phyloP scores from a whole-genome alignment of 2,329 filamentous ascomycete species.

The Fusarium caatingaense region DNA sequence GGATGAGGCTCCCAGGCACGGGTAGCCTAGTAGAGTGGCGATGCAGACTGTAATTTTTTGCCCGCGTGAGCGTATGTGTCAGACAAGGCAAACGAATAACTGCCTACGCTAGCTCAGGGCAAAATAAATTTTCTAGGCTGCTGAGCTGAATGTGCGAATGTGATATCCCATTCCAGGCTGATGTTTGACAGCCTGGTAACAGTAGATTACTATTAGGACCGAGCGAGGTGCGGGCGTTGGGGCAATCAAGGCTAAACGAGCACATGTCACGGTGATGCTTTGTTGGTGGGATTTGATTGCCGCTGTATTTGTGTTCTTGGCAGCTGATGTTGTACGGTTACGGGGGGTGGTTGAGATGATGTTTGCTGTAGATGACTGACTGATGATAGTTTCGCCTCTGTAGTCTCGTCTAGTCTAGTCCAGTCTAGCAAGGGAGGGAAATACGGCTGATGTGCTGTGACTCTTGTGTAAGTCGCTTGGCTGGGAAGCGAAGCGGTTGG shows the following conservation, averaged over 20 bases:
- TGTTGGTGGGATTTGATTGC: slow-evolving; percentile 6
- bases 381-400: background rate
- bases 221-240: slow-evolving; percentile 9
- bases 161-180: slow-evolving; percentile 3
- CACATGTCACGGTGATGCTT: background rate
- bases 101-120: slow-evolving; percentile 1
- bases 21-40: slow-evolving; percentile 16
- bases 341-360: background rate
- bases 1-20: slow-evolving; percentile 18
- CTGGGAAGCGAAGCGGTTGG: slow-evolving; percentile 20
- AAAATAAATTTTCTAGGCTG: slow-evolving; percentile 19
- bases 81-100: slow-evolving; percentile 25
- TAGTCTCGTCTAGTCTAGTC: background rate
- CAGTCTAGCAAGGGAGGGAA: background rate
- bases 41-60: slow-evolving; percentile 12
- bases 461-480: slow-evolving; percentile 25
- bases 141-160: slow-evolving; percentile 2
- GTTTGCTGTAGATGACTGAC: slow-evolving; percentile 12
- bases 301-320: background rate
- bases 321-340: slow-evolving; percentile 7
- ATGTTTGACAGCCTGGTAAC: slow-evolving; percentile 13
- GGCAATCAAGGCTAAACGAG: slow-evolving; percentile 4
- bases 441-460: slow-evolving; percentile 9
- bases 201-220: background rate
- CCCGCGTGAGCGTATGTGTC: slow-evolving; percentile 13